A percentile compares a stretch with the other conserved stretches of the same genome.
These are phyloP conservation scores for Fusarium sp. DNA, from an alignment of 2,329 filamentous ascomycete genomes.

Conservation along the genomic window DNA sequence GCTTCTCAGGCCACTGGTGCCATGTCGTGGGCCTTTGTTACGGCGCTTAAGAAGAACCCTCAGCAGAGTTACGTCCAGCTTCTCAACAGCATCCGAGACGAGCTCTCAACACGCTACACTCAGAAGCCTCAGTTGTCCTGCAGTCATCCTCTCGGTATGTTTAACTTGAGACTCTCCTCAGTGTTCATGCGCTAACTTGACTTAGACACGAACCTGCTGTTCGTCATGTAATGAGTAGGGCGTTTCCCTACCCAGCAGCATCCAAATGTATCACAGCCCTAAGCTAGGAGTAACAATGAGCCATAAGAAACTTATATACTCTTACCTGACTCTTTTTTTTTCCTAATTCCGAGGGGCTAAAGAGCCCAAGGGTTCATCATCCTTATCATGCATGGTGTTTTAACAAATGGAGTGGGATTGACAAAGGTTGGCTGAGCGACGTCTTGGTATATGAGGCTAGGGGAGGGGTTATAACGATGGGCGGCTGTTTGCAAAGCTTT, in stretches of 20 bases:
- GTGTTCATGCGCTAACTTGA: slow-evolving; percentile 10
- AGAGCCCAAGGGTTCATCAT: not conserved
- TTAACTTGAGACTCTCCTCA: not conserved
- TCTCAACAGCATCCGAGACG: slow-evolving; percentile 94
- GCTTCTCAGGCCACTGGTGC: slow-evolving; percentile 91
- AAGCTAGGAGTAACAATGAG: slow-evolving; percentile 17
- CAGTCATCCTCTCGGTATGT: slow-evolving; percentile 93
- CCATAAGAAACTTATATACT: slow-evolving; percentile 2
- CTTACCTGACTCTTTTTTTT: not conserved
- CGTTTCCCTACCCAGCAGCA: not conserved
- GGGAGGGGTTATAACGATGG: slow-evolving; percentile 10
- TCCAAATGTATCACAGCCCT: slow-evolving; percentile 5
- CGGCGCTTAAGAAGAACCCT: slow-evolving; percentile 91
- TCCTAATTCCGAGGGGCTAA: not conserved
- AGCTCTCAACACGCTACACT: slow-evolving; percentile 85
- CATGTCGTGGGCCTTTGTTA: slow-evolving; percentile 98
- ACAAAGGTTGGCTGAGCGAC: not conserved
- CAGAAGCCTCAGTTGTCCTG: slow-evolving; percentile 98
- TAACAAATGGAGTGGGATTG: not conserved
- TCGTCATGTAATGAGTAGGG: slow-evolving; percentile 64
- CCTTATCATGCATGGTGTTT: not conserved
- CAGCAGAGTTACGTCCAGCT: slow-evolving; percentile 98
- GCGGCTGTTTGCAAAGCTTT: slow-evolving; percentile 21
- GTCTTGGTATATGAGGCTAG: not conserved
- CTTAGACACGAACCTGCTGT: slow-evolving; percentile 70